Conservation (phyloP, 2,329 filamentous ascomycete species). For the Mycocentrospora acerina region DNA sequence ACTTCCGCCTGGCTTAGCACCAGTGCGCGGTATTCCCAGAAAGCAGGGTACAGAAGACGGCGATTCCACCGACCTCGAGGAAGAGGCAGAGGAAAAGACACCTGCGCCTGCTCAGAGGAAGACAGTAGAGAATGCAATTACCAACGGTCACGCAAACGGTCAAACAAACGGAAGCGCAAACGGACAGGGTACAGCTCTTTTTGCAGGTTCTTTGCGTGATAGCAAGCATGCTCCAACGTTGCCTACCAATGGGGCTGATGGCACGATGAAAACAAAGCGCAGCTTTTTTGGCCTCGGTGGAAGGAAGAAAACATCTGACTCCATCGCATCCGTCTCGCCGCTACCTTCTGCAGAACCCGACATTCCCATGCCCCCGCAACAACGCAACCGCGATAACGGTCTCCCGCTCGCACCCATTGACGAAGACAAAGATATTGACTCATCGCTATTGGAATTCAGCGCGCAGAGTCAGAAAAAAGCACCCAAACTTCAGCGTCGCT, state of each 20-base stretch:
- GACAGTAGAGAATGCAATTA: slow-evolving; percentile 32
- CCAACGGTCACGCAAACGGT: slow-evolving; percentile 15
- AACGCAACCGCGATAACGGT: slow-evolving; percentile 24
- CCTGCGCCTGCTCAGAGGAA: slow-evolving; percentile 30
- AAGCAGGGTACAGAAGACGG: slow-evolving; percentile 58
- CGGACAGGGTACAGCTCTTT: slow-evolving; percentile 34
- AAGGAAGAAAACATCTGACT: slow-evolving; percentile 53
- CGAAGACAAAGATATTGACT: slow-evolving; percentile 34
- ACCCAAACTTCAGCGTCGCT: slow-evolving; percentile 53
- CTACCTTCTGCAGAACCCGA: slow-evolving; percentile 12
- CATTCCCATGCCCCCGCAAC: slow-evolving; percentile 32
- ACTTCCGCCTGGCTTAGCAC: slow-evolving; percentile 46
- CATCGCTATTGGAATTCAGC: slow-evolving; percentile 16
- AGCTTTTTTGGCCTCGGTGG: slow-evolving; percentile 59
- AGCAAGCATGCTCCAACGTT: slow-evolving; percentile 38
- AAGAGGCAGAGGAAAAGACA: slow-evolving; percentile 44
- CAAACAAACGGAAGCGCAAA: slow-evolving; percentile 12
- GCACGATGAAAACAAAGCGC: slow-evolving; percentile 44
- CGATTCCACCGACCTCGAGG: slow-evolving; percentile 56
- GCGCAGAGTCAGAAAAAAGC: slow-evolving; percentile 26
- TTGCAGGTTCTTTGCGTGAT: slow-evolving; percentile 43
- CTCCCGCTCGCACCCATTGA: slow-evolving; percentile 37
- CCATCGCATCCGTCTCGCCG: slow-evolving; percentile 13
- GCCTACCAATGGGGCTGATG: slow-evolving; percentile 26
- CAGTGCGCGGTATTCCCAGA: slow-evolving; percentile 62